phyloP scores from a whole-genome alignment of 108 stramenopile species.

The Conticribra weissflogii region DNA sequence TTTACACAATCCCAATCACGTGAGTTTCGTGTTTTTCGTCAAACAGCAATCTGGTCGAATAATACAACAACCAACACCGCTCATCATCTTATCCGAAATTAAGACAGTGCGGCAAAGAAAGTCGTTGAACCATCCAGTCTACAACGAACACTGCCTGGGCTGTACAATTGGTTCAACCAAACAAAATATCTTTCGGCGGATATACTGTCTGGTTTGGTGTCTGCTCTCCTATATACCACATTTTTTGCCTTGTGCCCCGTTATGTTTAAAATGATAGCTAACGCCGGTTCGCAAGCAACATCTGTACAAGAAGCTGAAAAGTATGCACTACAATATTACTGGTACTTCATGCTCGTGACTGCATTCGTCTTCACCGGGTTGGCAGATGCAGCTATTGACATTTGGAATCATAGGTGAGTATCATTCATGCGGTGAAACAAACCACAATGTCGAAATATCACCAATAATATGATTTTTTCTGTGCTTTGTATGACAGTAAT shows the following conservation, averaged over 20 bases:
- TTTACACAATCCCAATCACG: conserved; percentile 83
- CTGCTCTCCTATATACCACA: conserved; percentile 65
- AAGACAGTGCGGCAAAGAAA: conserved; percentile 29
- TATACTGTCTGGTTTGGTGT: conserved; percentile 65
- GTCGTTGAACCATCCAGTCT: conserved; percentile 55
- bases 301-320: conserved; percentile 72
- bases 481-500: conserved; percentile 18
- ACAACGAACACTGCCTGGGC: conserved; percentile 52
- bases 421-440: neutral
- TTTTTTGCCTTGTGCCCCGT: conserved; percentile 86
- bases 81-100: too few species aligned
- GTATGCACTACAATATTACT: conserved; percentile 79
- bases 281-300: conserved; percentile 80
- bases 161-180: conserved; percentile 41
- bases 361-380: conserved; percentile 79
- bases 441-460: neutral
- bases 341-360: conserved; percentile 86
- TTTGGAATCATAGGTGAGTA: conserved; percentile 51
- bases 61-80: too few species aligned
- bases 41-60: too few species aligned
- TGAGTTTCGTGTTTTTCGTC: conserved; percentile 8
- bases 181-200: conserved; percentile 42
- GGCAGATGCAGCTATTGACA: conserved; percentile 58
- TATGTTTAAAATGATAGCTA: conserved; percentile 88
- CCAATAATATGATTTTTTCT: neutral